Evolutionary conservation across 2,329 filamentous ascomycete genomes (phyloP).

Genomic region (Aspergillus fumigatus): DNA sequence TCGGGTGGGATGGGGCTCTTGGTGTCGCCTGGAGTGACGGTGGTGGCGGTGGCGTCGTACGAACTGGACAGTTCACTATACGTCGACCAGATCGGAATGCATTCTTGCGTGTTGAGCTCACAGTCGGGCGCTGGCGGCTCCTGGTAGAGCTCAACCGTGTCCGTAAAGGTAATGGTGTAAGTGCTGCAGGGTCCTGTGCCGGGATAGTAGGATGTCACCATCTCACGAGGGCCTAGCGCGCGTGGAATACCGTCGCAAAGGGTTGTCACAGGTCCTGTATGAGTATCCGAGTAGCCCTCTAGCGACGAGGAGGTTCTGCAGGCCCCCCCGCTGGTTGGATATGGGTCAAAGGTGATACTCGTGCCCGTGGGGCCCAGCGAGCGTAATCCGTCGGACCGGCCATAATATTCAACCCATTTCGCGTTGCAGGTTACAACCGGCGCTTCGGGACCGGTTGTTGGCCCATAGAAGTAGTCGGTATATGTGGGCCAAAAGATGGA

Average conservation of each 20-base stretch:
- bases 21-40: conserved; percentile 13
- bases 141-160: conserved; percentile 7
- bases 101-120: conserved; percentile 13
- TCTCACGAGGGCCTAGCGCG: conserved; percentile 16
- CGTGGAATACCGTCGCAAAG: conserved; percentile 19
- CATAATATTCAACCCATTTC: conserved; percentile 14
- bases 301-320: conserved; percentile 11
- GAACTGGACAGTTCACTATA: conserved; percentile 9
- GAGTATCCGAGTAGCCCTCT: conserved; percentile 12
- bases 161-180: conserved; percentile 1
- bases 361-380: conserved; percentile 16
- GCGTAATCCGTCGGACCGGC: conserved; percentile 9
- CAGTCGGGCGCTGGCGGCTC: conserved; percentile 7
- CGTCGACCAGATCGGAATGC: conserved; percentile 20
- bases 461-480: conserved; percentile 21
- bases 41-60: conserved; percentile 5
- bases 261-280: conserved; percentile 18
- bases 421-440: conserved; percentile 18
- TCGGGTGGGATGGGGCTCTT: conserved; percentile 14
- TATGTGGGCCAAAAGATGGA: conserved; percentile 22
- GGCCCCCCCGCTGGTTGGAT: conserved; percentile 15
- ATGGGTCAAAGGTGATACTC: conserved; percentile 7
- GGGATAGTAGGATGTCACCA: conserved; percentile 14
- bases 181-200: conserved; percentile 15
- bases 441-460: conserved; percentile 16